Evolutionary conservation across 306 rosid species (phyloP).

Genomic region (Inga leiocalycina): DNA sequence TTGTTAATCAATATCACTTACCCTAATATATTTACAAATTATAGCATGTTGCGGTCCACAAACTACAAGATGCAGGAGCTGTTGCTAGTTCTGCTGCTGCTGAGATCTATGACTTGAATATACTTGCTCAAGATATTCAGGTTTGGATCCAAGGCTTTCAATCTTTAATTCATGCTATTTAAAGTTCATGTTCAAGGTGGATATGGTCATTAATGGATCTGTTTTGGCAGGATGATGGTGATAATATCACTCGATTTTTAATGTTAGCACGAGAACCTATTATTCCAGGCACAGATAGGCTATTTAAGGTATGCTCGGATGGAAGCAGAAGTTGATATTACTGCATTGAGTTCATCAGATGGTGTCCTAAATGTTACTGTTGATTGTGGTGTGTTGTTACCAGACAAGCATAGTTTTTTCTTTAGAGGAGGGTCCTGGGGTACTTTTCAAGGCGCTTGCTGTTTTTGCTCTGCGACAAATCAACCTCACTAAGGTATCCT

Average conservation of each 20-base stretch:
- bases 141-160: conserved; percentile 40
- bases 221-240: conserved; percentile 77
- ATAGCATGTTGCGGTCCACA: conserved; percentile 75
- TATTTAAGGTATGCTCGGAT: conserved; percentile 70
- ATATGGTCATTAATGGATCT: conserved; percentile 35
- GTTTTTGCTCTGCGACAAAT: conserved; percentile 92
- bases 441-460: conserved; percentile 97
- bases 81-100: conserved; percentile 93
- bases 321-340: conserved; percentile 25
- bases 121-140: conserved; percentile 94
- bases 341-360: conserved; percentile 11
- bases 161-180: conserved; percentile 9
- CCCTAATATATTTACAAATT: conserved; percentile 35
- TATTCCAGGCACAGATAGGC: conserved; percentile 88
- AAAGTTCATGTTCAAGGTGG: conserved; percentile 15
- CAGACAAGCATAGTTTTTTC: conserved; percentile 98
- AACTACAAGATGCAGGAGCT: conserved; percentile 84
- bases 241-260: conserved; percentile 87
- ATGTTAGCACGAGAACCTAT: conserved; percentile 95
- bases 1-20: conserved; percentile 37
- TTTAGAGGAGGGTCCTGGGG: conserved; percentile 95
- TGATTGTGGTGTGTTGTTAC: conserved; percentile 35
- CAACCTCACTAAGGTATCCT: conserved; percentile 79
- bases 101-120: conserved; percentile 70
- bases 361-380: conserved; percentile 13